Evolutionary conservation across 495 filamentous ascomycete genomes (phyloP).

Genomic region (Penicillium bovifimosum): DNA sequence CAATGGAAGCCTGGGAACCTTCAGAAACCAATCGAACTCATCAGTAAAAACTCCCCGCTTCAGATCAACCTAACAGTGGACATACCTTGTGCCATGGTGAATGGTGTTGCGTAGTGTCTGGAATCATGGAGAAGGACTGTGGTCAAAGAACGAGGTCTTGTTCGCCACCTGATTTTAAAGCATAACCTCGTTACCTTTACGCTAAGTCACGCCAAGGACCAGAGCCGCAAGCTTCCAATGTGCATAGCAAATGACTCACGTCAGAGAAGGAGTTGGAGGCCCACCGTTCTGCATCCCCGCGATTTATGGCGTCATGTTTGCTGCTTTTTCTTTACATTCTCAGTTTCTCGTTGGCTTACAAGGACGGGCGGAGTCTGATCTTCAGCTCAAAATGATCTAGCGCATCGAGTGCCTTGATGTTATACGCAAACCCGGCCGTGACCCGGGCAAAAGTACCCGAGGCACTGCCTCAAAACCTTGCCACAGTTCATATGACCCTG

Average conservation of each 20-base stretch:
- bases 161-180: background rate
- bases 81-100: slow-evolving; percentile 20
- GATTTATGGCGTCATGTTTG: slow-evolving; percentile 15
- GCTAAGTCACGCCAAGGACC: background rate
- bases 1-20: slow-evolving; percentile 27
- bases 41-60: slow-evolving; percentile 1
- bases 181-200: background rate
- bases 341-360: slow-evolving; percentile 9
- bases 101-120: background rate
- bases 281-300: background rate
- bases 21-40: background rate
- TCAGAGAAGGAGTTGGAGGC: slow-evolving; percentile 3
- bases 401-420: slow-evolving; percentile 3
- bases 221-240: slow-evolving; percentile 17
- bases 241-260: slow-evolving; percentile 29
- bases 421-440: slow-evolving; percentile 8
- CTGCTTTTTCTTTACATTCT: background rate
- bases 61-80: background rate
- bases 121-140: background rate
- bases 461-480: slow-evolving; percentile 7
- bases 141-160: background rate
- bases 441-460: slow-evolving; percentile 14
- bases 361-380: slow-evolving; percentile 15
- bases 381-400: slow-evolving; percentile 9
- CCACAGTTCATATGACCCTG: slow-evolving; percentile 9